Evolutionary conservation across 305 asterid genomes (phyloP).

Genomic region (Nicotiana rustica): DNA sequence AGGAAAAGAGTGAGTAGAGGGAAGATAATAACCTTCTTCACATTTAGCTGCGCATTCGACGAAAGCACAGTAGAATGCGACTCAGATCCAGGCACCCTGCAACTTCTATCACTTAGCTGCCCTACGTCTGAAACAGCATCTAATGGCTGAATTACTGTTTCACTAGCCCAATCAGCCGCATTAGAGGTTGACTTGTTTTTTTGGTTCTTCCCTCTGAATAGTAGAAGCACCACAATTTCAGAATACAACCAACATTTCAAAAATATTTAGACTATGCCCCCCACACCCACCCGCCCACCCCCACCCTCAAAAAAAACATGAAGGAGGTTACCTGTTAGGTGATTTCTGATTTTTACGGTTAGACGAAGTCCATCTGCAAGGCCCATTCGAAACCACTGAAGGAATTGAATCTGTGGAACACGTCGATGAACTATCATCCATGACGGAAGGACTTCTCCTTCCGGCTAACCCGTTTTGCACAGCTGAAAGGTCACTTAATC

Average conservation of each 20-base stretch:
- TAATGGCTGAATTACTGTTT: conserved; percentile 49
- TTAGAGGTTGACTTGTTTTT: conserved; percentile 49
- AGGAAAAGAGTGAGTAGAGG: conserved; percentile 16
- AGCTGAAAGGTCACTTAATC: conserved; percentile 55
- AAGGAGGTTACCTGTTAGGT: conserved; percentile 62
- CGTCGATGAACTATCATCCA: conserved; percentile 90
- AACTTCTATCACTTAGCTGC: conserved; percentile 45
- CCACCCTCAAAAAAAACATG: neutral
- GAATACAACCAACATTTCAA: neutral
- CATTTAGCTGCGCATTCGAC: conserved; percentile 44
- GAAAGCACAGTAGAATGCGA: conserved; percentile 47
- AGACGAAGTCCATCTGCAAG: conserved; percentile 55
- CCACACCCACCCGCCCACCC: no score
- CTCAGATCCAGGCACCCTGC: conserved; percentile 47
- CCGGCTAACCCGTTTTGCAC: conserved; percentile 66
- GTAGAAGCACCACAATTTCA: conserved; percentile 29
- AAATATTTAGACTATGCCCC: neutral
- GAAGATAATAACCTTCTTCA: conserved; percentile 62
- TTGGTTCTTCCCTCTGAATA: conserved; percentile 57
- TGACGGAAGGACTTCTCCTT: conserved; percentile 51
- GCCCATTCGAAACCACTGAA: conserved; percentile 54
- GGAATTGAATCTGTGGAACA: conserved; percentile 85
- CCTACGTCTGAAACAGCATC: conserved; percentile 51
- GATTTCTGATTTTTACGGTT: conserved; percentile 60
- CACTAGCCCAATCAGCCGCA: conserved; percentile 54